Base-by-base conservation (phyloP, 495 filamentous ascomycete species). In the Saxophila tyrrhenica region DNA sequence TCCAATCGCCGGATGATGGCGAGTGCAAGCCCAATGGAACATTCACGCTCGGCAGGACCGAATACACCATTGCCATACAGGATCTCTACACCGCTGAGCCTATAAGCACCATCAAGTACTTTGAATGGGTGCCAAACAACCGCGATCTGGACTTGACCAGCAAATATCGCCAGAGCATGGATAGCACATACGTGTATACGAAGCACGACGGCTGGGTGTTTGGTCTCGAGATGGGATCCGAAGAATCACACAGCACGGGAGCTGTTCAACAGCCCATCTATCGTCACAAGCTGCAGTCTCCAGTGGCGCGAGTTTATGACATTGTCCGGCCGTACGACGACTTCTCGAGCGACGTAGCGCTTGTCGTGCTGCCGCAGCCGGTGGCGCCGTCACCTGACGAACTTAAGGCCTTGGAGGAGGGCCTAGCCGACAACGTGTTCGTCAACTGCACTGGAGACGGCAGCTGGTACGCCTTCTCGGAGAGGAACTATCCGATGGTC, bases 91-190 rank as follows among this genome's bases (percentile, higher is more conserved):
- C 86, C 2, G 82, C 81, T 0, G 82, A 85, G 55, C 80, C 77
- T 5, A 85, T 97, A 42, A 95, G 88, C 62, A 95, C 87, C 0
- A 78, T 98, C 55, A 94, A 80, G 57, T 98, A 92, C 67, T 87
- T 87, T 21, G 92, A 98, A 66, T 98, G 92, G 92, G 84, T 81
- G 0, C 86, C 90, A 10, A 98, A 98, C 66, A 94, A 86, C 47
- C 85, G 82, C 42, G 91, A 98, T 63, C 79, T 78, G 52, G 92
- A 98, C 67, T 81, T 98, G 16, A 80, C 85, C 57, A 80, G 78
- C 42, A 88, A 97, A 58, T 89, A 97, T 61, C 72, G 72, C 21
- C 69, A 69, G 2, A 86, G 87, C 10, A 85, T 88, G 73, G 92
- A 97, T 66, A 80, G 84, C 54, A 86, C 83, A 41, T 95, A 96